A percentile compares a stretch with the other conserved stretches of the same genome.
Conservation (phyloP, 257 asterid species). For the Solanum corneliomulleri region DNA sequence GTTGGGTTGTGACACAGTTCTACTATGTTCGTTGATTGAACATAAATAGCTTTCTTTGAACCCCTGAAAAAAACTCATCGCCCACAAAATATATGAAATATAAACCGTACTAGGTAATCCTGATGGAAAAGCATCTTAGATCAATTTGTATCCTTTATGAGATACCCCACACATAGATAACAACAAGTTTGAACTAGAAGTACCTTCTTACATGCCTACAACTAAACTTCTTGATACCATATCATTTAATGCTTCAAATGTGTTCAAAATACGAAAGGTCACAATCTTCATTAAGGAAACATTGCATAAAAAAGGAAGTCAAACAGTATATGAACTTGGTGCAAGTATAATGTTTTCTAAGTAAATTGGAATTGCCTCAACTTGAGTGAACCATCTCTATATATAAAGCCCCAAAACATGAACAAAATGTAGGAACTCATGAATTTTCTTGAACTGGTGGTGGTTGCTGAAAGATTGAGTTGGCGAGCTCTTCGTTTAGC, state of each 20-base stretch:
- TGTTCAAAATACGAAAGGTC: neutral
- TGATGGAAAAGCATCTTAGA: no score
- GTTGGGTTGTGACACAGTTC: no score
- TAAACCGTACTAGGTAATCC: no score
- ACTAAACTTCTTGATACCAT: neutral
- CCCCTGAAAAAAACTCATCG: no score
- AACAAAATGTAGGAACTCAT: constrained; percentile 1
- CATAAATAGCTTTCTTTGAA: no score
- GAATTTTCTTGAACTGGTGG: constrained; percentile 20
- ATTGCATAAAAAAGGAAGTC: no score
- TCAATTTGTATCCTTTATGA: no score
- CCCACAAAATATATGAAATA: no score
- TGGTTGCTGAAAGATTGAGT: constrained; percentile 36
- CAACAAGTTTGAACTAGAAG: no score
- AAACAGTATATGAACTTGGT: neutral
- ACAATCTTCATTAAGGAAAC: neutral
- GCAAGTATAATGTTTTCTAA: neutral
- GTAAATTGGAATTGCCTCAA: neutral
- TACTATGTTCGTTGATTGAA: no score
- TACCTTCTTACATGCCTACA: neutral
- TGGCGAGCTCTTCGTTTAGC: constrained; percentile 62
- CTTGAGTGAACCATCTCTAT: neutral
- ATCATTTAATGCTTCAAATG: no score
- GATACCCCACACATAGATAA: no score
- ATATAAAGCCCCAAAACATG: neutral